Evolutionary conservation across 345 rosid genomes (phyloP), one percentile per base, ranked within the genome.

Genomic region (Euclidium syriacum): DNA sequence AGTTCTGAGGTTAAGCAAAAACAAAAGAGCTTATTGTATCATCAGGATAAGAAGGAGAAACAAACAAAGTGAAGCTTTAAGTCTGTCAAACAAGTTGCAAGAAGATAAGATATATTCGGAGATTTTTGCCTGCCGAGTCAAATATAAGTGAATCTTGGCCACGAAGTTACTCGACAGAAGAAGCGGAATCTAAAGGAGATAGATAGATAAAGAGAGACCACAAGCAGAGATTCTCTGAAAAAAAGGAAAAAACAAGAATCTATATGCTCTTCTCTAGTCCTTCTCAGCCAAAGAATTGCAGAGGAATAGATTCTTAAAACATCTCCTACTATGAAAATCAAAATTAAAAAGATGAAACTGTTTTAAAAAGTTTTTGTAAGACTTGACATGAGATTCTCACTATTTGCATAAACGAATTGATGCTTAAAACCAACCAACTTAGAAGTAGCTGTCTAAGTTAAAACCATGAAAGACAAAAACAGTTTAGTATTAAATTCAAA

Each of bases 61-160:
- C 17, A 23, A 25, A 22, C 26, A 49, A 27, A 41, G 52, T 26
- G 41, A 29, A 22, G 46, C 38, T 44, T 40, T 22, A 27, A 58
- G 68, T 63, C 16, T 53, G 4, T 35, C 38, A 47, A 30, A 56
- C 60, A 71, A 56, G 12, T 71, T 32, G 75, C 27, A 56, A 55
- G 56, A 70, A 62, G 56, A 70, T 54, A 54, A 70, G 62, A 70
- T 70, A 70, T 70, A 53, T 54, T 60, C 39, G 20, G 32, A 50
- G 61, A 32, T 66, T 33, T n/a, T 68, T 11, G 54, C 22, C 25
- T 59, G 61, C 10, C 8, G 30, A 41, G 49, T 47, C 46, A 35
- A 47, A 47, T 53, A 53, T 53, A 53, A 48, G 38, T 71, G 75
- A 63, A 63, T 71, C 75, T 71, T 56, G 70, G 59, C 65, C 64